These are phyloP conservation scores for Boletus reticuloceps DNA, from an alignment of 768 basidiomycete species.

Conservation along the genomic window DNA sequence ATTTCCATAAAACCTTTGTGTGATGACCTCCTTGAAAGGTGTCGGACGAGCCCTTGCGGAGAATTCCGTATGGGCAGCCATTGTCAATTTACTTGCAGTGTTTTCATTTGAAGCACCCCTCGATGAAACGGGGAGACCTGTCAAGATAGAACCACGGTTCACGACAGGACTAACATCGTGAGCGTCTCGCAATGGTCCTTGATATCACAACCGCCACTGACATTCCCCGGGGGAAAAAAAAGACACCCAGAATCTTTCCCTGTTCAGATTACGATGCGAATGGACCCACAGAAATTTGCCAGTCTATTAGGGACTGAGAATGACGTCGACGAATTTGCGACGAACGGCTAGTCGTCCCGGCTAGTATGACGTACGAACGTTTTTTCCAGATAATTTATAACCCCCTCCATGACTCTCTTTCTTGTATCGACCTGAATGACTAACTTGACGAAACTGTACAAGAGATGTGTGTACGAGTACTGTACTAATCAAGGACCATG, in stretches of 20 bases:
- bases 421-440: background rate
- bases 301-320: background rate
- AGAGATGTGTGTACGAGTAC: background rate
- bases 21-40: background rate
- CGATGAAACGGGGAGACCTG: background rate
- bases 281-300: background rate
- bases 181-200: background rate
- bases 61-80: background rate
- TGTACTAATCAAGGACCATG: background rate
- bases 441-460: background rate
- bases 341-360: background rate
- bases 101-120: slow-evolving; percentile 8
- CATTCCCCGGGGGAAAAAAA: too few relatives aligned
- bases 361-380: background rate
- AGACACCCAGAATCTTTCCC: slow-evolving; percentile 3
- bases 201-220: background rate
- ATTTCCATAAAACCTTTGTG: background rate
- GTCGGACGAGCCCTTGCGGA: slow-evolving; percentile 3
- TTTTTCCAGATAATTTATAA: background rate
- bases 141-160: slow-evolving; percentile 2
- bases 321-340: background rate
- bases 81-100: slow-evolving; percentile 1
- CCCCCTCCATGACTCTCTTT: background rate
- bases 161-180: slow-evolving; percentile 2
- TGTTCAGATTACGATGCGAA: background rate